phyloP scores from a whole-genome alignment of 2,329 filamentous ascomycete genomes.

The Calonectria crousiana region DNA sequence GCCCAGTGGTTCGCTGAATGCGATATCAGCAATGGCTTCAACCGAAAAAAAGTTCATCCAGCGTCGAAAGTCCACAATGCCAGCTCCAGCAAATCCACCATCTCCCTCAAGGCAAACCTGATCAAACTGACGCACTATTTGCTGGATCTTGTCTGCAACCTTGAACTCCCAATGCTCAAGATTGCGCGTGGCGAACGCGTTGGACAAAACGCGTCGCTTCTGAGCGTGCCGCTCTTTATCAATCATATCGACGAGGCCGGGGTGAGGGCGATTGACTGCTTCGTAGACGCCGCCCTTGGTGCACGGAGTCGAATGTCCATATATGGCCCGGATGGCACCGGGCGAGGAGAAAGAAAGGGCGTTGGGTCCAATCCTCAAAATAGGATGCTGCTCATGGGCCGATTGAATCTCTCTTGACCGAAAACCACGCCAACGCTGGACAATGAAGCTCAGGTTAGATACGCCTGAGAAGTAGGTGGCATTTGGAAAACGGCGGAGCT shows the following conservation, averaged over 20 bases:
- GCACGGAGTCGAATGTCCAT: constrained; percentile 57
- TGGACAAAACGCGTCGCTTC: neutral
- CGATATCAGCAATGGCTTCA: neutral
- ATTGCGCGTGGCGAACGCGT: neutral
- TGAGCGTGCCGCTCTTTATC: neutral
- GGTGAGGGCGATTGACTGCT: neutral
- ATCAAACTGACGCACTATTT: neutral
- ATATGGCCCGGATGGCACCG: constrained; percentile 48
- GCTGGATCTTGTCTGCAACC: neutral
- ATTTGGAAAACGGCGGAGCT: constrained; percentile 37
- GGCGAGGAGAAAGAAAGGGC: constrained; percentile 38
- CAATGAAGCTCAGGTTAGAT: constrained; percentile 33
- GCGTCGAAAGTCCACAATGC: neutral
- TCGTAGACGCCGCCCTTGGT: neutral
- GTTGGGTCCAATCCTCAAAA: constrained; percentile 44
- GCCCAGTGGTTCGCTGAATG: neutral
- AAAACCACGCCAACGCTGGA: constrained; percentile 46
- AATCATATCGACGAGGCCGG: neutral
- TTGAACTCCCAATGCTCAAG: neutral
- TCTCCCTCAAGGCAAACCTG: neutral
- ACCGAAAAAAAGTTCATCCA: neutral
- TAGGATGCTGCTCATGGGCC: constrained; percentile 56
- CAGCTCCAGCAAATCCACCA: neutral
- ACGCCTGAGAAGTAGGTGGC: constrained; percentile 33
- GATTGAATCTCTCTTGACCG: constrained; percentile 60